Evolutionary conservation across 208 protist species (phyloP), one percentile per base, ranked within the genome.

Genomic region (Trypanosoma boissoni): DNA sequence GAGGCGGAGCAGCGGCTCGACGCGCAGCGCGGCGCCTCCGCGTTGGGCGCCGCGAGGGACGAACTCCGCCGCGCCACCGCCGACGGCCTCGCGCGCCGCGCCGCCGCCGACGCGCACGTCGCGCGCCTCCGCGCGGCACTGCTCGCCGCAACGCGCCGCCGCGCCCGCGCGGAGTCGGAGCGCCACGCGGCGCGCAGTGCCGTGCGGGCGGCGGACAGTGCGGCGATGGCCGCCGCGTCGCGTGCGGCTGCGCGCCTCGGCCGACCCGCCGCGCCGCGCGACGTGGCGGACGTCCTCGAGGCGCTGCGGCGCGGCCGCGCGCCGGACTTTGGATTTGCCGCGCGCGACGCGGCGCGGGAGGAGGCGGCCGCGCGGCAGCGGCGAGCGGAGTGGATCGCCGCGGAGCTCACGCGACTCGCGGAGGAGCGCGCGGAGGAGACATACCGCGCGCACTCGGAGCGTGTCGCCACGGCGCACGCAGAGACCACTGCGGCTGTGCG

Each of bases 1-100:
- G 63, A 74, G 31, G 58, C 79, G 9, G 77, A 88, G 56, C 78
- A 88, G 21, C 56, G 44, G 7, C 57, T 92, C 23, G 81, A 81
- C 6, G 54, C 74, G 56, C 80, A 88, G 64, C 73, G 81, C 3
- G 66, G 71, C 16, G 65, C 74, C 45, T 64, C 77, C 14, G 65
- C 71, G 44, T 53, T 87, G 32, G 79, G 82, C 57, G 51, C 63
- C 18, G 59, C 43, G 37, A 85, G 81, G 49, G 73, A 76, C 51
- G 76, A 81, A 36, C 65, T 92, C 34, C 80, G 82, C 9, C 59
- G 55, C 18, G 76, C 49, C n/a, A 78, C 78, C 9, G 80, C 86
- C 54, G 69, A 72, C 9, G 67, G 61, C 26, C 64, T 87, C 31
- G 31, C 65, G 34, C 65, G 54, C 45, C 65, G 75, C 63, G 58